Base-by-base conservation (phyloP, 305 asterid genomes). In the Lippia alba region DNA sequence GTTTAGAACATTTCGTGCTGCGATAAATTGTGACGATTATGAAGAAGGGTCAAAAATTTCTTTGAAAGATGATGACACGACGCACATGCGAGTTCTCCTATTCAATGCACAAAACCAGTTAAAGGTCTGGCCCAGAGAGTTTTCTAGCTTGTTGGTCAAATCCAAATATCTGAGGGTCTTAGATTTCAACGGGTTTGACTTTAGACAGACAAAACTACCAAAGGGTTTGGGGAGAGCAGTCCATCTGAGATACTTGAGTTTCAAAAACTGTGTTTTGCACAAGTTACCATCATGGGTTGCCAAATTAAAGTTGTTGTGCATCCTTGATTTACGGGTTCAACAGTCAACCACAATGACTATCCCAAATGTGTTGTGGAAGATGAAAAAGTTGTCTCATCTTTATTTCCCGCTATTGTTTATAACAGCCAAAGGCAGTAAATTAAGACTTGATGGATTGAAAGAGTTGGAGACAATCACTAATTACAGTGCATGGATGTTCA, bases 291-390 rank as follows among this genome's bases (percentile, higher is more conserved):
- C 63, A 53, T 40, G 41, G 2, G 54, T 71, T 18, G 63, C 48
- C 44, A 62, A 55, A 8, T 63, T 71, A 44, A 12, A 6, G 41
- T 14, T 33, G 40, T 71, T 71, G 70, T 9, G 4, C 7, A 15
- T 46, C 40, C 76, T 71, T 62, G 70, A 71, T 71, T 41, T 71
- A 54, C 12, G 70, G 57, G 58, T 63, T 15, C n/a, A 18, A 15
- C 3, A 51, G 5, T 16, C 57, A 12, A 39, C 12, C 6, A 32
- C 4, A 16, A 61, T 48, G 54, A 48, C 14, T 17, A 48, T 48
- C 17, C 54, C 54, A 12, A 48, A 48, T 48, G 54, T 48, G 51
- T 10, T 72, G 30, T 41, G 59, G 45, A 72, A 64, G 36, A 0
- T 72, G 1, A 55, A 20, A 44, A 55, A 15, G 3, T 45, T 72